A percentile compares a stretch with the other conserved stretches of the same genome.
These are phyloP conservation scores for Ceratorhiza oryzae-sativae DNA, from an alignment of 1,284 basidiomycete species.

Conservation along the genomic window DNA sequence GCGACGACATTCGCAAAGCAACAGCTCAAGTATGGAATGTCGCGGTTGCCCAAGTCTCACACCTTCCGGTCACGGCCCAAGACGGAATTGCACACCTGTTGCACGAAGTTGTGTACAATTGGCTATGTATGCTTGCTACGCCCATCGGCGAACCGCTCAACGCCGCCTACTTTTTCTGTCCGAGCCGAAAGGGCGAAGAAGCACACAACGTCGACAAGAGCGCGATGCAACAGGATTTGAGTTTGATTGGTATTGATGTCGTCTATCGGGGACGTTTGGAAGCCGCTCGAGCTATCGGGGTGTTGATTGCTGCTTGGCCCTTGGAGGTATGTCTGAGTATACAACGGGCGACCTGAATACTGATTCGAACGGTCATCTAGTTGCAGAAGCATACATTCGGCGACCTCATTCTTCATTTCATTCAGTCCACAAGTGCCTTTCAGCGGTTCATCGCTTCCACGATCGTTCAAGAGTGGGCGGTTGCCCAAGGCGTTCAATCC, in stretches of 20 bases:
- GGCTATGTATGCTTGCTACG: constrained; percentile 91
- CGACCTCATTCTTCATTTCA: constrained; percentile 76
- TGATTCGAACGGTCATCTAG: neutral
- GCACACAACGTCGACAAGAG: constrained; percentile 96
- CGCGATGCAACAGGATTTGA: constrained; percentile 91
- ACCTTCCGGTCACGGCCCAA: constrained; percentile 24
- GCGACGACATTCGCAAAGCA: constrained; percentile 80
- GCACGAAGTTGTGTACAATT: constrained; percentile 51
- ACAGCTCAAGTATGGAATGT: constrained; percentile 83
- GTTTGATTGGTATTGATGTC: constrained; percentile 80
- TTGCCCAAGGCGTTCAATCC: constrained; percentile 31
- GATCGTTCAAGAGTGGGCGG: constrained; percentile 93
- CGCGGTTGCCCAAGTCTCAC: constrained; percentile 63
- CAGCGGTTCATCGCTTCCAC: constrained; percentile 87
- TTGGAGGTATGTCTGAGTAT: constrained; percentile 55
- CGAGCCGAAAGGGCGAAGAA: constrained; percentile 59
- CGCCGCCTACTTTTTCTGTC: constrained; percentile 72
- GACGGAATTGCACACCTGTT: constrained; percentile 45
- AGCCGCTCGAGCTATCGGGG: constrained; percentile 81
- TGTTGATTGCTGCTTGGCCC: constrained; percentile 74
- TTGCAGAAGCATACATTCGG: constrained; percentile 56
- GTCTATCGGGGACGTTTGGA: constrained; percentile 85
- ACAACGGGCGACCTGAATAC: neutral
- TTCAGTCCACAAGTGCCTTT: constrained; percentile 88
- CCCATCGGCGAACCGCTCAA: constrained; percentile 88